phyloP scores from a whole-genome alignment of 2,329 filamentous ascomycete genomes.

The Calonectria crousiana region DNA sequence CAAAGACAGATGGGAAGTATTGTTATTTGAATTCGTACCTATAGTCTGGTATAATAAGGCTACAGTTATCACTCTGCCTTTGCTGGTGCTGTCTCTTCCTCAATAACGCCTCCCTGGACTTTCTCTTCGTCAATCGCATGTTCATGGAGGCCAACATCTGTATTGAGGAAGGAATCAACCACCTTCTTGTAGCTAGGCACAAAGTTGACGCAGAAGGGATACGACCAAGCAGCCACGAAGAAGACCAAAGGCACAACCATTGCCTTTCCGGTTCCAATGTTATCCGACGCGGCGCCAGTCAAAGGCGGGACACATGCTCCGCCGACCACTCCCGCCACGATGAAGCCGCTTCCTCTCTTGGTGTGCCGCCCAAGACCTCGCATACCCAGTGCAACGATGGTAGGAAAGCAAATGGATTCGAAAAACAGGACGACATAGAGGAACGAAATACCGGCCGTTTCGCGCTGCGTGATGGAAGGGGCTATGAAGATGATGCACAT shows the following conservation, averaged over 20 bases:
- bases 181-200: constrained; percentile 72
- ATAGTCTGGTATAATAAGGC: no score
- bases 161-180: constrained; percentile 68
- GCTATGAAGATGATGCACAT: constrained; percentile 73
- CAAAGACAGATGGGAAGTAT: background rate
- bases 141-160: constrained; percentile 56
- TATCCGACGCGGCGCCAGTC: constrained; percentile 75
- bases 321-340: constrained; percentile 76
- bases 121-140: constrained; percentile 46
- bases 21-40: background rate
- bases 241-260: constrained; percentile 76
- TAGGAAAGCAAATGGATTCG: constrained; percentile 84
- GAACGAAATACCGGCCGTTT: constrained; percentile 67
- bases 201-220: constrained; percentile 75
- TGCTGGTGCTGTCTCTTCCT: constrained; percentile 29
- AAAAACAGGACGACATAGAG: constrained; percentile 82
- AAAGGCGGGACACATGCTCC: constrained; percentile 81
- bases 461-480: constrained; percentile 60
- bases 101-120: constrained; percentile 26
- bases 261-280: constrained; percentile 68
- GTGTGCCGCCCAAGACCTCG: constrained; percentile 81
- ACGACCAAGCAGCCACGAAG: constrained; percentile 68
- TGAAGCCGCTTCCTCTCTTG: constrained; percentile 80
- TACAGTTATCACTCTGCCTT: background rate
- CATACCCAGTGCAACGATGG: constrained; percentile 83